These are phyloP conservation scores for Lecanosticta acicola DNA, from an alignment of 2,329 filamentous ascomycete genomes.

Conservation along the genomic window DNA sequence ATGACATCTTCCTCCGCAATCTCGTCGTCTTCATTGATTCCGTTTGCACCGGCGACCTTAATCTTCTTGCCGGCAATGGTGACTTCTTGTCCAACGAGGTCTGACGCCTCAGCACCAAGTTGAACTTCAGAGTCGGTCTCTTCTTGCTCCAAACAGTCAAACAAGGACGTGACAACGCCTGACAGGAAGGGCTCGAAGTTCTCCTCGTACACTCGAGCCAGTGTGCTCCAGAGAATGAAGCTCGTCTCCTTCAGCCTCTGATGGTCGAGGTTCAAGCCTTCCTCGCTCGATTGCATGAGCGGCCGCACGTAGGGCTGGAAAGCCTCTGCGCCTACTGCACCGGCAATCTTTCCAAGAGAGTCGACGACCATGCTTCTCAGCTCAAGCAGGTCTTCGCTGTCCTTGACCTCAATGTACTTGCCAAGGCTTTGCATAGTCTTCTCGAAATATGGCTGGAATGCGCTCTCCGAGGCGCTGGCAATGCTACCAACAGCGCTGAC, in stretches of 20 bases:
- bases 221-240: constrained; percentile 92
- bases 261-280: constrained; percentile 82
- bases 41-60: constrained; percentile 62
- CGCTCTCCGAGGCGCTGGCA: constrained; percentile 73
- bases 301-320: constrained; percentile 90
- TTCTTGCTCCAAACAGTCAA: constrained; percentile 81
- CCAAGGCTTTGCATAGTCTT: constrained; percentile 86
- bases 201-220: constrained; percentile 88
- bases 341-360: constrained; percentile 85
- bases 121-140: constrained; percentile 75
- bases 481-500: constrained; percentile 87
- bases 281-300: constrained; percentile 87
- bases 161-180: constrained; percentile 72
- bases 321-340: constrained; percentile 74
- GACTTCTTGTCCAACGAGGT: constrained; percentile 69
- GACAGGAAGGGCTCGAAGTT: constrained; percentile 73
- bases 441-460: constrained; percentile 87
- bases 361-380: constrained; percentile 86
- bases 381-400: constrained; percentile 81
- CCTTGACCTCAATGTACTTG: constrained; percentile 77
- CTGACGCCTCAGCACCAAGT: constrained; percentile 66
- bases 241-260: constrained; percentile 89
- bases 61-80: constrained; percentile 77
- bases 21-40: constrained; percentile 45
- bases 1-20: constrained; percentile 55